phyloP scores from a whole-genome alignment of 2,329 filamentous ascomycete genomes.

The Fusarium pseudocircinatum region DNA sequence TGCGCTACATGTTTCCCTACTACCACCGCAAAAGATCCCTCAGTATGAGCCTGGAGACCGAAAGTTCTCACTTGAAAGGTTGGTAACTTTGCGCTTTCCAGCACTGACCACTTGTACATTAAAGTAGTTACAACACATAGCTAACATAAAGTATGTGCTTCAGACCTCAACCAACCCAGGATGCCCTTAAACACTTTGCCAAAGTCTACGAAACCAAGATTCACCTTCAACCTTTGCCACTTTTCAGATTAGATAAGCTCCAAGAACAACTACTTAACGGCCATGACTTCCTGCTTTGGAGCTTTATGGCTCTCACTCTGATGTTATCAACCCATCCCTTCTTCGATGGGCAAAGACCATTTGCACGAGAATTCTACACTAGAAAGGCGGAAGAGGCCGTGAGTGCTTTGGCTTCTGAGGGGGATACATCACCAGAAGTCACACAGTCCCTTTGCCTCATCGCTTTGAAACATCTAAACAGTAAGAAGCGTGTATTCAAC shows the following conservation, averaged over 20 bases:
- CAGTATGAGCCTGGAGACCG: background rate
- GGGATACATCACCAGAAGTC: background rate
- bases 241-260: fast-evolving
- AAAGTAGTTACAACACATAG: fast-evolving
- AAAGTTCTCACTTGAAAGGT: background rate
- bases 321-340: background rate
- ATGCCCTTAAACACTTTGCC: background rate
- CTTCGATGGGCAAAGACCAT: background rate
- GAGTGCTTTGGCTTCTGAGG: fast-evolving
- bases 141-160: background rate
- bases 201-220: background rate
- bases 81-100: background rate
- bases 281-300: fast-evolving
- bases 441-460: background rate
- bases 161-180: background rate
- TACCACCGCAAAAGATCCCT: background rate
- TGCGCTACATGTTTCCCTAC: background rate
- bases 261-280: fast-evolving
- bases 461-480: background rate
- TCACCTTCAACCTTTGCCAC: background rate
- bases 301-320: background rate
- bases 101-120: fast-evolving
- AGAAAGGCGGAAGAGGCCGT: background rate
- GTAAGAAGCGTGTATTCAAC: background rate
- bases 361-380: background rate